Evolutionary conservation across 345 rosid species (phyloP), one percentile per base, ranked within the genome.

Genomic region (Angophora floribunda): DNA sequence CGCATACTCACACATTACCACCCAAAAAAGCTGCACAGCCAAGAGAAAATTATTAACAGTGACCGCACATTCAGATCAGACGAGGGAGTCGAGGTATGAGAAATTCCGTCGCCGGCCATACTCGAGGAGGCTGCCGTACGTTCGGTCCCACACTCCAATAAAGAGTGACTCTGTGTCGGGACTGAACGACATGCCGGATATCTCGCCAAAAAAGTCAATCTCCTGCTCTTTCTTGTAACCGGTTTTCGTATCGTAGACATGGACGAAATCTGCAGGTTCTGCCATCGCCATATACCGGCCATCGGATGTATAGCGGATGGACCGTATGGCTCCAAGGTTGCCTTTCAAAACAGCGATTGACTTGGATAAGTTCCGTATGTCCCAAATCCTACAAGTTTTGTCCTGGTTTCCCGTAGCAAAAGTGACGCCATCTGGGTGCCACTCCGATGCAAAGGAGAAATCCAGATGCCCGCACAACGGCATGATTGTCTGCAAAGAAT

Each of bases 201-300:
- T 94, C 92, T 96, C 98, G 13, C 98, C 98, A 36, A 96, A 96
- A 90, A 96, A 95, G 90, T 96, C 98, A 4, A 96, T 94, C 87
- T 95, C 97, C 90, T 95, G 97, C 93, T 95, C 97, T 89, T 91
- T 92, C 90, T 89, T 93, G 61, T 94, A 96, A 63, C 95, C 96
- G 19, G 89, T 63, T 86, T 91, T 92, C n/a, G 90, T 93, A 84
- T 96, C 95, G 52, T 93, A 96, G 49, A 96, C 93, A 59, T 96
- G 97, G 22, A 96, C 97, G 88, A 96, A 96, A 85, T 96, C 98
- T 9, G 98, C 97, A 63, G 98, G 97, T 94, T 96, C 98, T 1
- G 97, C 97, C 93, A 92, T 94, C 26, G 97, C 97, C 91, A 95
- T 90, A 90, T 93, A 94, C 87, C 57, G 93, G 2, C 97, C 96